Conservation (phyloP, 768 basidiomycete species). For the Podaxis mareebaensis region DNA sequence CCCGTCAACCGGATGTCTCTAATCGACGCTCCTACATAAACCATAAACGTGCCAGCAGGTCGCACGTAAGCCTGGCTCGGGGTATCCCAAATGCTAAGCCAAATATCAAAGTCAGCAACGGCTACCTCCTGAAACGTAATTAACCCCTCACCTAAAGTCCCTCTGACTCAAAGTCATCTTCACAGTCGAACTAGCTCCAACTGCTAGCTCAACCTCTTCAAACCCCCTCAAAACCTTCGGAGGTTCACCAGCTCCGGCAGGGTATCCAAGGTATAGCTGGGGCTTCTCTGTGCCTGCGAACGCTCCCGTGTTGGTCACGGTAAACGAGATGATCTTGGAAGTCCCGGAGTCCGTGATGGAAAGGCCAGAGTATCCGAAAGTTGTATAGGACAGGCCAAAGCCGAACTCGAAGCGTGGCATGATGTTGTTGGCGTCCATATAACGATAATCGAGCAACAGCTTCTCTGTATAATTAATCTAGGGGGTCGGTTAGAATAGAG, state of each 20-base stretch:
- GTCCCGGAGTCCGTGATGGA: constrained; percentile 35
- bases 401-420: constrained; percentile 66
- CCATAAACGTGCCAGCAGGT: constrained; percentile 51
- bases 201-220: constrained; percentile 43
- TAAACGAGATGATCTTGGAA: constrained; percentile 41
- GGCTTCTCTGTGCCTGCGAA: constrained; percentile 54
- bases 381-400: constrained; percentile 74
- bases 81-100: constrained; percentile 51
- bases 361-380: constrained; percentile 61
- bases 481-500: not conserved
- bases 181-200: constrained; percentile 37
- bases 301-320: constrained; percentile 47
- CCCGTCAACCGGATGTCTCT: constrained; percentile 45
- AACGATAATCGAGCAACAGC: constrained; percentile 66
- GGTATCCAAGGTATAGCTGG: constrained; percentile 55
- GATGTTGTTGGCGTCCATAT: constrained; percentile 56
- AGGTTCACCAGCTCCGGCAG: constrained; percentile 46
- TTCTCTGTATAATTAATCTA: constrained; percentile 70
- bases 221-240: constrained; percentile 52
- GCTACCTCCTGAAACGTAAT: not conserved
- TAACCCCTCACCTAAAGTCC: constrained; percentile 43
- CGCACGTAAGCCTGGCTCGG: constrained; percentile 49
- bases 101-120: constrained; percentile 3
- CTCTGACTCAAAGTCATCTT: constrained; percentile 37
- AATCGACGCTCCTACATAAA: constrained; percentile 55